Evolutionary conservation across 176 grass and related monocot genomes (phyloP).

Genomic region (Lolium multiflorum): DNA sequence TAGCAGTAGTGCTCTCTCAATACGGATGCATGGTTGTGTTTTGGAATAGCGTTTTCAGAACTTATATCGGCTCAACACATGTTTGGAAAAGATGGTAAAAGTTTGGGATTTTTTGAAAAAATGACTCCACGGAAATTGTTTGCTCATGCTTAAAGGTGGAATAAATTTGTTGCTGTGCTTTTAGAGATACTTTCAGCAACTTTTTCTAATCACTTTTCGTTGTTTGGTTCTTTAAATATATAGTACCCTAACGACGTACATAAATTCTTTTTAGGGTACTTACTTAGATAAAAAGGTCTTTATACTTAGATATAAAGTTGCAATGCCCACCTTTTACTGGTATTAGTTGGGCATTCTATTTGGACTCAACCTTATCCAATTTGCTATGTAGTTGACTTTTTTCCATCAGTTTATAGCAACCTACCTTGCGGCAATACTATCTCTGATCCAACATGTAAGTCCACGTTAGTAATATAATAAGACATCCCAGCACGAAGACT

Average conservation of each 20-base stretch:
- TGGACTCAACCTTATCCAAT: background rate
- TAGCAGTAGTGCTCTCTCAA: background rate
- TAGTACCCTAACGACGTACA: background rate
- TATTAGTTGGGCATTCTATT: background rate
- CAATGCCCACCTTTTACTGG: background rate
- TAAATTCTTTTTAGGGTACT: background rate
- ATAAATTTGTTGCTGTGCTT: too few relatives aligned
- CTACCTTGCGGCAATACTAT: background rate
- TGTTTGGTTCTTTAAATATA: too few relatives aligned
- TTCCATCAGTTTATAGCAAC: background rate
- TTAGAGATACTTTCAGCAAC: too few relatives aligned
- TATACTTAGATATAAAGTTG: slow-evolving; percentile 5
- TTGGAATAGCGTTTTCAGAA: background rate
- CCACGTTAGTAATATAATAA: background rate
- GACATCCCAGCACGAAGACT: background rate
- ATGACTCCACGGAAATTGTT: too few relatives aligned
- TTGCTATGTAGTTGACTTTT: background rate
- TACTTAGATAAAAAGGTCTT: background rate
- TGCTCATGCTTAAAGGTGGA: too few relatives aligned
- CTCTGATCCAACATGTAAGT: background rate
- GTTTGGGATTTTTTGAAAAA: too few relatives aligned
- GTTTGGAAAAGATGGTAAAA: background rate
- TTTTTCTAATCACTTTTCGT: too few relatives aligned
- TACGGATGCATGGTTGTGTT: background rate
- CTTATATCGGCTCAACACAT: background rate